These are phyloP conservation scores for Davidsoniella neocaledoniae DNA, from an alignment of 2,329 filamentous ascomycete species.

Conservation along the genomic window DNA sequence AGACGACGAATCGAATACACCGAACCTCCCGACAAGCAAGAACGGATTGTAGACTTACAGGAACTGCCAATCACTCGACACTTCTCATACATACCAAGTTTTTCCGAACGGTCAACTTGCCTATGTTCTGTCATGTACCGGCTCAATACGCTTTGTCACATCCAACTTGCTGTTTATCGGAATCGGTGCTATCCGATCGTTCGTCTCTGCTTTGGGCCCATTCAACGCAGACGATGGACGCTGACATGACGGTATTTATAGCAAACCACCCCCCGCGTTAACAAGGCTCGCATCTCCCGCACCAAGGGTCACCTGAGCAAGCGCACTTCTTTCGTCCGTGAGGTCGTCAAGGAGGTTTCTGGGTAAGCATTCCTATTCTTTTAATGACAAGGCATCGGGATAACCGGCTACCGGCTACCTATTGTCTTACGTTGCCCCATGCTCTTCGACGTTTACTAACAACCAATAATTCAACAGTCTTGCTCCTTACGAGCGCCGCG, in stretches of 20 bases:
- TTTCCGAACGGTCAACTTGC: slow-evolving; percentile 1
- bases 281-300: slow-evolving; percentile 62
- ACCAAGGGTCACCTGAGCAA: slow-evolving; percentile 95
- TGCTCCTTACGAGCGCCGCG: slow-evolving; percentile 91
- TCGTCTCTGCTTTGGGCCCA: slow-evolving; percentile 13
- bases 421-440: not conserved
- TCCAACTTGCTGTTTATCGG: not conserved
- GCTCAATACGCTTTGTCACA: too few species aligned
- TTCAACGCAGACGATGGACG: slow-evolving; percentile 43
- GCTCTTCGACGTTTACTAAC: not conserved
- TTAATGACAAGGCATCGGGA: not conserved
- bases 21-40: slow-evolving; percentile 6
- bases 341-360: slow-evolving; percentile 96
- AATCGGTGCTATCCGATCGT: slow-evolving; percentile 1
- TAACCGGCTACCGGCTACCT: not conserved
- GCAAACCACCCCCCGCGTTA: slow-evolving; percentile 68
- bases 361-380: slow-evolving; percentile 41
- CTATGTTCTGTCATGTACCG: too few species aligned
- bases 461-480: slow-evolving; percentile 34
- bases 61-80: not conserved
- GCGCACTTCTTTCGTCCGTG: slow-evolving; percentile 90
- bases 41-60: not conserved
- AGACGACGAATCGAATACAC: slow-evolving; percentile 7
- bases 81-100: too few species aligned
- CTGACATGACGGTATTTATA: slow-evolving; percentile 37